Evolutionary conservation across 129 eudicot genomes (phyloP).

Genomic region (Flaveria bidentis): DNA sequence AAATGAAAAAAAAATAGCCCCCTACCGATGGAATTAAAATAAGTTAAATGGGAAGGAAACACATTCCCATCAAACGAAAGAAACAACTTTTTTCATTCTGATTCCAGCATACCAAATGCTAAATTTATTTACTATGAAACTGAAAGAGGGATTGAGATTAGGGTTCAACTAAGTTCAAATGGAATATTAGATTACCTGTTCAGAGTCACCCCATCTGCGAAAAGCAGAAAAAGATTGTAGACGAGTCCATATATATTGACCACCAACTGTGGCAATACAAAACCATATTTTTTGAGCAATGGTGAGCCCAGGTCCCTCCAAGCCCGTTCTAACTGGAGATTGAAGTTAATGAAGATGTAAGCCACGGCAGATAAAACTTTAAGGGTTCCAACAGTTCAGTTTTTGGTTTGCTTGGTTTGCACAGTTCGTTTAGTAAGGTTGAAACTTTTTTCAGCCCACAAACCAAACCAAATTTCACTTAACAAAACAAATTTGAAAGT

Average conservation of each 20-base stretch:
- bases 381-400: neutral
- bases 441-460: no score
- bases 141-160: neutral
- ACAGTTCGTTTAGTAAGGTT: no score
- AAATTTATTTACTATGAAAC: neutral
- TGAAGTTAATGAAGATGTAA: slow-evolving; percentile 19
- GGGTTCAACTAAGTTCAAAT: neutral
- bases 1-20: neutral
- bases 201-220: slow-evolving; percentile 93
- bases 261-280: slow-evolving; percentile 92
- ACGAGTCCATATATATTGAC: slow-evolving; percentile 90
- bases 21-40: neutral
- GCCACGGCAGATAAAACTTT: neutral
- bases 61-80: neutral
- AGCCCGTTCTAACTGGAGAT: slow-evolving; percentile 74
- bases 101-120: neutral
- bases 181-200: slow-evolving; percentile 54
- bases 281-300: slow-evolving; percentile 87
- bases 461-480: no score
- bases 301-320: slow-evolving; percentile 97
- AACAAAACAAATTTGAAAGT: no score
- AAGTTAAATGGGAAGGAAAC: neutral
- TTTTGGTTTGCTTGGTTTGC: neutral
- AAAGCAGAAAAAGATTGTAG: slow-evolving; percentile 94
- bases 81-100: neutral